Percentiles rank a stretch among this genome's conserved stretches.
Conservation (phyloP, 805 yeast species). For the Candida gorgasii region DNA sequence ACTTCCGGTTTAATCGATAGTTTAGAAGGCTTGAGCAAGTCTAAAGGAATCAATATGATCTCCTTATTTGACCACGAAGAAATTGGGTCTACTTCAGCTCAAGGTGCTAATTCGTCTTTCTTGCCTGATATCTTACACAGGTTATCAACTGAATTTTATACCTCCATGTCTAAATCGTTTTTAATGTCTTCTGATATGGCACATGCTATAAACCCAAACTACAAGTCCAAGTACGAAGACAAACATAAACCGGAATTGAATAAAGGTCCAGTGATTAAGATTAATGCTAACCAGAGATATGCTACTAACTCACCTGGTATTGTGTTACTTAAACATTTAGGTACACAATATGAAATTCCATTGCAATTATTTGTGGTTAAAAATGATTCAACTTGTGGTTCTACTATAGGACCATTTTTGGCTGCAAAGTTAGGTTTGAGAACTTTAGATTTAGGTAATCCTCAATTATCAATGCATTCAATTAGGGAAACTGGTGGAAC, state of each 20-base stretch:
- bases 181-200: slow-evolving; percentile 94
- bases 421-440: slow-evolving; percentile 85
- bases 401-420: slow-evolving; percentile 93
- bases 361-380: slow-evolving; percentile 90
- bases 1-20: slow-evolving; percentile 66
- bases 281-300: slow-evolving; percentile 94
- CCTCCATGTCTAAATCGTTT: slow-evolving; percentile 68
- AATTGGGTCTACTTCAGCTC: slow-evolving; percentile 89
- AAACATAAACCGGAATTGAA: slow-evolving; percentile 81
- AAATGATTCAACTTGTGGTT: slow-evolving; percentile 93
- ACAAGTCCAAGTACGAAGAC: slow-evolving; percentile 70
- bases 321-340: slow-evolving; percentile 71
- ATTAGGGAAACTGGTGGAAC: slow-evolving; percentile 90
- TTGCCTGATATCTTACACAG: slow-evolving; percentile 77
- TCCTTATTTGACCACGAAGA: slow-evolving; percentile 96
- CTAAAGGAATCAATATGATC: slow-evolving; percentile 65
- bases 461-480: slow-evolving; percentile 92
- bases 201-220: slow-evolving; percentile 96
- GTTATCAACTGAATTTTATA: slow-evolving; percentile 44
- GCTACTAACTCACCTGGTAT: slow-evolving; percentile 92
- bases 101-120: slow-evolving; percentile 94
- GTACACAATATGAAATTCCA: slow-evolving; percentile 69
- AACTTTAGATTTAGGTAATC: slow-evolving; percentile 88
- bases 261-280: slow-evolving; percentile 87
- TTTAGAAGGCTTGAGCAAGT: slow-evolving; percentile 42